phyloP scores from a whole-genome alignment of 108 stramenopile genomes.

The Nannochloropsis gaditana region DNA sequence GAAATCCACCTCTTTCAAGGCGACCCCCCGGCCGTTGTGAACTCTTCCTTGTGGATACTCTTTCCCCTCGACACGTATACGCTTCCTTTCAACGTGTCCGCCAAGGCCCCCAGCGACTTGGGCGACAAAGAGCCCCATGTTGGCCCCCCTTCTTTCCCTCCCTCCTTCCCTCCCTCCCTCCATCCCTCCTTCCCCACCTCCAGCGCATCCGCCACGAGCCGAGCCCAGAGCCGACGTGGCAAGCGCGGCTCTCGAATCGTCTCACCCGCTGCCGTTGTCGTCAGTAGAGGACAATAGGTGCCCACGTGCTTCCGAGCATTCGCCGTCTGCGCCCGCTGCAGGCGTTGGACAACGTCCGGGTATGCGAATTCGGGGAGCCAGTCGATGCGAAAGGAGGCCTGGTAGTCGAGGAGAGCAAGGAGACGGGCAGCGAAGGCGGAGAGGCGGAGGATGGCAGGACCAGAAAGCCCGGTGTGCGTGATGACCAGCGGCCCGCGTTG shows the following conservation, averaged over 20 bases:
- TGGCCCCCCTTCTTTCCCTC: neutral
- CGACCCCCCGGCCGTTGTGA: constrained; percentile 80
- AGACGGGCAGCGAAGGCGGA: constrained; percentile 85
- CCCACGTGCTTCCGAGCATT: neutral
- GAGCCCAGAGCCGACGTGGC: neutral
- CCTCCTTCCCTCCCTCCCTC: neutral
- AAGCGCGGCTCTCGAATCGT: neutral
- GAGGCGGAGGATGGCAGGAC: constrained; percentile 77
- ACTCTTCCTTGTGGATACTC: constrained; percentile 84
- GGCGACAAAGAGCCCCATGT: neutral
- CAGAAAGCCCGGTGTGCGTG: constrained; percentile 81
- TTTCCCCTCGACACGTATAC: constrained; percentile 44
- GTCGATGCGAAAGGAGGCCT: constrained; percentile 54
- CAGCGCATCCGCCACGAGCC: neutral
- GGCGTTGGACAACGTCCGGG: neutral
- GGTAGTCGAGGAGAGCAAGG: constrained; percentile 53
- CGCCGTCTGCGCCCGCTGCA: neutral
- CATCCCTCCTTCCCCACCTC: neutral
- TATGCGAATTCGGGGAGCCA: constrained; percentile 49
- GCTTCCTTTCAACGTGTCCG: neutral
- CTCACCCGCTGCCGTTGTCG: neutral
- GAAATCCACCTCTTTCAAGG: constrained; percentile 67
- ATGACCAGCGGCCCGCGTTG: constrained; percentile 79
- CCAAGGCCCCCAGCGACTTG: neutral
- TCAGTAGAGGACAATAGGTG: neutral